phyloP scores from a whole-genome alignment of 805 yeast genomes.

The Wickerhamomyces rabaulensis region DNA sequence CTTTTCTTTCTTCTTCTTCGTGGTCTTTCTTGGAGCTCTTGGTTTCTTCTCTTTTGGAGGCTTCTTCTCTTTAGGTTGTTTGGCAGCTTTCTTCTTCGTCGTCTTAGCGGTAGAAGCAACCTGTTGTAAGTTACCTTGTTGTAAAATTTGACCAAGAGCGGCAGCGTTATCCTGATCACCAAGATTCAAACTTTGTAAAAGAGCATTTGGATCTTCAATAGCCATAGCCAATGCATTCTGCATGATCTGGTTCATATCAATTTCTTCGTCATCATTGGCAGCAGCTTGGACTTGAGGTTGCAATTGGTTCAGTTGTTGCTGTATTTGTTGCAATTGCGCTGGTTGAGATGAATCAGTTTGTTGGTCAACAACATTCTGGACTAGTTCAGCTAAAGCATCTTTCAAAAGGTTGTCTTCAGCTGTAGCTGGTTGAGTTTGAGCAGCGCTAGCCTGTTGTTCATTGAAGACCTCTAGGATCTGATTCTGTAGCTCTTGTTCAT shows the following conservation, averaged over 20 bases:
- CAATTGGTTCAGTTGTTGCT: not conserved
- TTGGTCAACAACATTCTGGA: slow-evolving; percentile 46
- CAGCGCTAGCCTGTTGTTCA: slow-evolving; percentile 9
- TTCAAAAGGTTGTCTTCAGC: slow-evolving; percentile 34
- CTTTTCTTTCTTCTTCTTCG: slow-evolving; percentile 23
- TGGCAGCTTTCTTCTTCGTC: slow-evolving; percentile 13
- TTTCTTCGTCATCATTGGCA: slow-evolving; percentile 33
- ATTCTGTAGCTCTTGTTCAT: slow-evolving; percentile 16
- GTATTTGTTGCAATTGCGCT: not conserved
- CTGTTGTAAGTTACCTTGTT: slow-evolving; percentile 17
- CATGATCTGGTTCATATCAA: slow-evolving; percentile 68
- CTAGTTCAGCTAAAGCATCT: slow-evolving; percentile 51
- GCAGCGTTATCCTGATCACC: slow-evolving; percentile 9
- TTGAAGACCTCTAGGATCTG: slow-evolving; percentile 12
- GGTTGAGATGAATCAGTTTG: not conserved
- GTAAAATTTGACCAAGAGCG: slow-evolving; percentile 18
- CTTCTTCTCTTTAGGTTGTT: slow-evolving; percentile 18
- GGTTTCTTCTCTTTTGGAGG: slow-evolving; percentile 23
- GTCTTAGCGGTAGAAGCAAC: slow-evolving; percentile 3
- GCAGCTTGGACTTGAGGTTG: not conserved
- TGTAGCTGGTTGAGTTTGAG: slow-evolving; percentile 1
- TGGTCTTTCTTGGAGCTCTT: slow-evolving; percentile 23
- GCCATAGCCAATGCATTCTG: slow-evolving; percentile 78
- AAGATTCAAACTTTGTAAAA: slow-evolving; percentile 33
- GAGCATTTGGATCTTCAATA: slow-evolving; percentile 49